Evolutionary conservation across 2,329 filamentous ascomycete genomes (phyloP).

Genomic region (Boeremia exigua): DNA sequence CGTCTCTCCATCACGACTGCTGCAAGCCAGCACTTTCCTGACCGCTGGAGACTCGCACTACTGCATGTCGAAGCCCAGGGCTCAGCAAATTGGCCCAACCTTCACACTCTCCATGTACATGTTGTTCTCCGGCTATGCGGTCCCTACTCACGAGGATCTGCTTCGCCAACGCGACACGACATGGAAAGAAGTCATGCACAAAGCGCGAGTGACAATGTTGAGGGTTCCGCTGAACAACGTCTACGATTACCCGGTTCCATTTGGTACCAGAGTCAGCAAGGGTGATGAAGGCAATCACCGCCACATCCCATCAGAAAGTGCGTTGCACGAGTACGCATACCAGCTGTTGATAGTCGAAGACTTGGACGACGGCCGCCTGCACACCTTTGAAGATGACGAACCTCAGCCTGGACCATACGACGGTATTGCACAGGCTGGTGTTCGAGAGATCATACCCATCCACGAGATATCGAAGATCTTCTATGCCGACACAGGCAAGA

Average conservation of each 20-base stretch:
- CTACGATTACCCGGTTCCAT: slow-evolving; percentile 52
- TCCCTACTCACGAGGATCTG: slow-evolving; percentile 61
- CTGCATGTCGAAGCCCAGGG: slow-evolving; percentile 64
- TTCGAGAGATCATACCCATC: slow-evolving; percentile 71
- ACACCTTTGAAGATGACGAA: slow-evolving; percentile 68
- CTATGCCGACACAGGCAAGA: slow-evolving; percentile 88
- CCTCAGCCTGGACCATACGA: slow-evolving; percentile 64
- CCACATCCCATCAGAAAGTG: slow-evolving; percentile 52
- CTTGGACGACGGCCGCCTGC: slow-evolving; percentile 72
- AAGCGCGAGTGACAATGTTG: slow-evolving; percentile 81
- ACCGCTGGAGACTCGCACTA: slow-evolving; percentile 88
- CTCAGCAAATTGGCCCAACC: slow-evolving; percentile 83
- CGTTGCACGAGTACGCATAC: slow-evolving; percentile 74
- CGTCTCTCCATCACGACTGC: slow-evolving; percentile 85
- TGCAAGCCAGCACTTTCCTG: slow-evolving; percentile 92
- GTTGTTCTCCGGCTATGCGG: slow-evolving; percentile 83
- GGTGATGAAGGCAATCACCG: slow-evolving; percentile 24
- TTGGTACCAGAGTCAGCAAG: slow-evolving; percentile 21
- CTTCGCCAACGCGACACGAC: slow-evolving; percentile 71
- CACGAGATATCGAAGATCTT: slow-evolving; percentile 88
- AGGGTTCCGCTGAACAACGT: slow-evolving; percentile 68
- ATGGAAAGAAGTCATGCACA: slow-evolving; percentile 97
- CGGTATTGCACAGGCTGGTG: slow-evolving; percentile 66
- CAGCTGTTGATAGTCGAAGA: slow-evolving; percentile 85
- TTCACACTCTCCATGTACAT: slow-evolving; percentile 93